Percentiles rank a stretch among this genome's conserved stretches.
phyloP scores from a whole-genome alignment of 1,284 basidiomycete species.

The Fomitopsis palustris region DNA sequence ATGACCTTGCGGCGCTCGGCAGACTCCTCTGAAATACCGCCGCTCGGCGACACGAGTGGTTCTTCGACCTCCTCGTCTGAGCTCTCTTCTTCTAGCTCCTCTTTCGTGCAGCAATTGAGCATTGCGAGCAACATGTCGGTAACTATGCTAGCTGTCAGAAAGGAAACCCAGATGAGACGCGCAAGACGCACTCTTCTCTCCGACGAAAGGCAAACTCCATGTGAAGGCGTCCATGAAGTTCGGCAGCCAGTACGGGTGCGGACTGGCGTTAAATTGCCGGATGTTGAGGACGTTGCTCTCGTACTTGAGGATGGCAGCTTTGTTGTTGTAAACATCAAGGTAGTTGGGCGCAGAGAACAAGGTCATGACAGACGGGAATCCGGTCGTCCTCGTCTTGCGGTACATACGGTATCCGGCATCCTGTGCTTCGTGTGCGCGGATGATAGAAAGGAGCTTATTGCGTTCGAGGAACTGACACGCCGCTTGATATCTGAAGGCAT shows the following conservation, averaged over 20 bases:
- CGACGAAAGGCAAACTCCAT: slow-evolving; percentile 98
- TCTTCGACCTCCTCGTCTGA: slow-evolving; percentile 56
- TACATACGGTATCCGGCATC: slow-evolving; percentile 98
- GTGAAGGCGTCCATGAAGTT: slow-evolving; percentile 99
- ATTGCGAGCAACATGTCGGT: slow-evolving; percentile 97
- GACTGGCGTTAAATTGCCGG: slow-evolving; percentile 92
- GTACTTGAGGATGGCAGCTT: slow-evolving; percentile 94
- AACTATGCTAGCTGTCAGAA: slow-evolving; percentile 41
- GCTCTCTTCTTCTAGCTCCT: slow-evolving; percentile 90
- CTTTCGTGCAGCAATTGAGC: slow-evolving; percentile 90
- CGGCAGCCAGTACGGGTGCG: slow-evolving; percentile 93
- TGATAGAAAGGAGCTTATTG: slow-evolving; percentile 93
- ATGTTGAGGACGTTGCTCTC: slow-evolving; percentile 97
- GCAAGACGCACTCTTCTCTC: slow-evolving; percentile 81
- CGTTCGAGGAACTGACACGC: slow-evolving; percentile 93
- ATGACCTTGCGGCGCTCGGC: slow-evolving; percentile 80
- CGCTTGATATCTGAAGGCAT: slow-evolving; percentile 71
- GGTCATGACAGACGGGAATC: slow-evolving; percentile 93
- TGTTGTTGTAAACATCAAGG: slow-evolving; percentile 96
- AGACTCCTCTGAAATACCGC: slow-evolving; percentile 45
- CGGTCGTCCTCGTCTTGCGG: slow-evolving; percentile 92
- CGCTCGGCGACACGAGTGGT: slow-evolving; percentile 32
- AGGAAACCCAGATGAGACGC: slow-evolving; percentile 3
- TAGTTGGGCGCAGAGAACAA: slow-evolving; percentile 97
- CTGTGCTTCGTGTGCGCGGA: slow-evolving; percentile 93